Evolutionary conservation across 805 yeast genomes (phyloP), one percentile per base, ranked within the genome.

Genomic region (Hagleromyces aurorensis): DNA sequence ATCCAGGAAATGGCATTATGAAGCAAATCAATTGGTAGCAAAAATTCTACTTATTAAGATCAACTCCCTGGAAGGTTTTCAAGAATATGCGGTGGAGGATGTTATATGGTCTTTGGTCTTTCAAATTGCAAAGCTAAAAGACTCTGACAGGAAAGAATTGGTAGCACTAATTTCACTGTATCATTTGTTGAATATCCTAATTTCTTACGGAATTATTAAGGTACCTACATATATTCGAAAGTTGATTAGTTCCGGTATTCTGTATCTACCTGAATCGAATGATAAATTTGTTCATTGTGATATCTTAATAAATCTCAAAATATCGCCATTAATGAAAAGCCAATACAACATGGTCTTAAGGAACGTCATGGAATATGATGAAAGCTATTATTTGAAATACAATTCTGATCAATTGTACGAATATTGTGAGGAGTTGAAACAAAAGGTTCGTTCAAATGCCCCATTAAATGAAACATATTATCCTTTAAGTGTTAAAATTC

Each of bases 231-330:
- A 89, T 46, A 64, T 87, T 34, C 63, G 96, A 45, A 73, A 77
- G 42, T 60, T 87, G 20, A 86, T 89, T 25, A 84, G 96, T 7
- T 76, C 91, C 1, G 98, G 96, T 4, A 64, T 85, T 1, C 71
- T 87, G 25, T 84, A 81, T 53, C 54, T 74, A 3, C 65, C 71
- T 6, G 70, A 72, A 12, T 64, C 64, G 6, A 52, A 58, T 16
- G 78, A 77, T 29, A 65, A 64, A 46, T 56, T 46, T 35, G 66
- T 66, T 23, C 94, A 71, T 48, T 60, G 78, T 13, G 43, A 62
- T 7, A 63, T 81, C 6, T 57, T 81, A 32, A 67, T 70, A 37
- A 74, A 77, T 33, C 52, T 82, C 21, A 82, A 79, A 3, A 67
- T 70, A 7, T 51, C 59, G n/a, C 58, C 55, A 1, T 50, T 62